Evolutionary conservation across 768 basidiomycete species (phyloP), one percentile per base, ranked within the genome.

Genomic region (Leucocoprinus sp.): DNA sequence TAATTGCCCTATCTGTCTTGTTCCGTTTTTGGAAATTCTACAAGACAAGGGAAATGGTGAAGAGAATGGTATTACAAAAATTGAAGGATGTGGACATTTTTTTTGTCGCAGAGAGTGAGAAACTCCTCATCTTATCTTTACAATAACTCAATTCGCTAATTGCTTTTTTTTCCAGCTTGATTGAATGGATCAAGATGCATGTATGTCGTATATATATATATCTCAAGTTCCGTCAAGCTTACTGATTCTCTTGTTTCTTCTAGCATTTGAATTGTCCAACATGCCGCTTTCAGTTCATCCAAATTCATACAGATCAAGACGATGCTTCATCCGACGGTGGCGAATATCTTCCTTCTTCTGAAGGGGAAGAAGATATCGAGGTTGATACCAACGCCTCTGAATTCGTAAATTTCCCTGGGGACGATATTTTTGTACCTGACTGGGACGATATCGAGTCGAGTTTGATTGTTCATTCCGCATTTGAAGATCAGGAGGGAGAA

Each of bases 231-330:
- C 18, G 15, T 18, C 39, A 7, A 28, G 15, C 12, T 22, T 31
- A 35, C 42, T 45, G 17, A 12, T 9, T 43, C 8, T 29, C 35
- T 42, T 34, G 50, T 11, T 18, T 18, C 11, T 34, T 37, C n/a
- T 49, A 83, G 80, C 82, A 84, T 53, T 82, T 82, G 11, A 83
- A 67, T 52, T 86, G 84, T 52, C 83, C 83, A 12, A 74, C 80
- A 3, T 86, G 83, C 57, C 66, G 83, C 23, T 64, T 76, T 48
- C 58, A 64, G 5, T 84, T 84, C 60, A 61, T 80, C 29, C 72
- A 78, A 42, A 68, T 82, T 29, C 62, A 58, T 3, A 27, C 1
- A 64, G 65, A 1, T 11, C 37, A 41, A 8, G 82, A 82, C 53
- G 70, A 74, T 56, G 83, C 81, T 55, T 81, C 76, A 3, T 78